A percentile compares a stretch with the other conserved stretches of the same genome.
phyloP scores from a whole-genome alignment of 106 monocot species.

The Allium sativum region DNA sequence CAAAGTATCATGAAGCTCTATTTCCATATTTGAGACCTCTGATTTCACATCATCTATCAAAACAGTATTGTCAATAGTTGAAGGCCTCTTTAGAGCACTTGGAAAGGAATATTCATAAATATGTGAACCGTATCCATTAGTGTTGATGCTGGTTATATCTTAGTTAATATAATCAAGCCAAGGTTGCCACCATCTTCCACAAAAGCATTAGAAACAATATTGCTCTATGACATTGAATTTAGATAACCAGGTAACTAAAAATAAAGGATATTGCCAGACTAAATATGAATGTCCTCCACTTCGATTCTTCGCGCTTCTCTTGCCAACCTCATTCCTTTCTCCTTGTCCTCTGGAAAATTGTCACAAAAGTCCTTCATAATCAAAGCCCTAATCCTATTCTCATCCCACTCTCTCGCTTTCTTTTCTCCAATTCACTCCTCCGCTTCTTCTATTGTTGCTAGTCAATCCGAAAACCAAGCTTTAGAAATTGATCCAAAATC shows the following conservation, averaged over 20 bases:
- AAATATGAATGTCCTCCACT: constrained; percentile 32
- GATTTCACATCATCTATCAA: constrained; percentile 65
- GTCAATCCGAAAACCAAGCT: constrained; percentile 17
- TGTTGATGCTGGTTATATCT: constrained; percentile 27
- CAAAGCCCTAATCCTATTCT: neutral
- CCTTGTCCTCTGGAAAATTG: constrained; percentile 4
- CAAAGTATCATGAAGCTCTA: constrained; percentile 87
- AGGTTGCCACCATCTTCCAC: constrained; percentile 89
- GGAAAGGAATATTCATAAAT: constrained; percentile 33
- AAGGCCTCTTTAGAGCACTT: constrained; percentile 40
- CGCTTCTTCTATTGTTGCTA: constrained; percentile 4
- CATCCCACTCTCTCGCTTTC: constrained; percentile 7
- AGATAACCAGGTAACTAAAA: too few species aligned
- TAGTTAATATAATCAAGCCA: constrained; percentile 97
- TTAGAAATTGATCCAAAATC: neutral
- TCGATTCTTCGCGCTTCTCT: constrained; percentile 51
- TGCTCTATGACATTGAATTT: too few species aligned
- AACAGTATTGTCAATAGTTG: constrained; percentile 81
- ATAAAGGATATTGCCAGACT: too few species aligned
- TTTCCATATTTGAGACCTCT: constrained; percentile 72
- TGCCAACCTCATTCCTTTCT: constrained; percentile 25
- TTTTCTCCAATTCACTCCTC: constrained; percentile 10
- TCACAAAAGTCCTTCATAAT: too few species aligned
- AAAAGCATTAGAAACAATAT: constrained; percentile 2
- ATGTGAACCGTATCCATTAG: constrained; percentile 53